Evolutionary conservation across 2,329 filamentous ascomycete genomes (phyloP), one percentile per base, ranked within the genome.

Genomic region (Zarea fungicola): DNA sequence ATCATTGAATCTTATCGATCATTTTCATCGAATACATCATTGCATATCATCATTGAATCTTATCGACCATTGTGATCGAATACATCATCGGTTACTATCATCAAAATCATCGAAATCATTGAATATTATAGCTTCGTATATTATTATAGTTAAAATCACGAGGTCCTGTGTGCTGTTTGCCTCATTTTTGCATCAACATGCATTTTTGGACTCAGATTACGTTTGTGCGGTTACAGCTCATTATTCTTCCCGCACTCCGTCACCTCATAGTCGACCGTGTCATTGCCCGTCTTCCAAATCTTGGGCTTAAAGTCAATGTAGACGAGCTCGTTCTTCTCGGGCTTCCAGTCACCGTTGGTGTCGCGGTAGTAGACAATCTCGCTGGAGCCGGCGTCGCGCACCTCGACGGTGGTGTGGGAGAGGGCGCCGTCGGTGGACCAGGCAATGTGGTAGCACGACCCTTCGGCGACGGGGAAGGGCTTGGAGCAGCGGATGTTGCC

Each of bases 221-320:
- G n/a, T n/a, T n/a, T n/a, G n/a, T n/a, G n/a, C n/a, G n/a, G n/a
- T 19, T 49, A 49, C 39, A 49, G 31, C 32, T 50, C 48, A 23
- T 40, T 42, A n/a, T 23, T 37, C 13, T 46, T n/a, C n/a, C n/a
- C 36, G 14, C 49, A 51, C 18, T 21, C 25, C 5, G 29, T 43
- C 3, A 73, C 68, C 51, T 63, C 60, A 49, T 72, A 74, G 40
- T 68, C 62, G 7, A 74, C 70, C 2, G 70, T 73, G 52, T 69
- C 60, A 37, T 73, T 73, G 3, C 70, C 70, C 3, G 65, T 68
- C 35, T 62, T 65, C 48, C 65, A 66, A 3, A 74, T 53, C 63
- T 73, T 74, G 14, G 71, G 70, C 54, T 70, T 72, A 54, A 73
- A 74, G 51, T 73, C 71, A 32, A 74, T 50, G 26, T 72, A 72